These are phyloP conservation scores for Microbotryum intermedium DNA, from an alignment of 1,284 basidiomycete species.

Conservation along the genomic window DNA sequence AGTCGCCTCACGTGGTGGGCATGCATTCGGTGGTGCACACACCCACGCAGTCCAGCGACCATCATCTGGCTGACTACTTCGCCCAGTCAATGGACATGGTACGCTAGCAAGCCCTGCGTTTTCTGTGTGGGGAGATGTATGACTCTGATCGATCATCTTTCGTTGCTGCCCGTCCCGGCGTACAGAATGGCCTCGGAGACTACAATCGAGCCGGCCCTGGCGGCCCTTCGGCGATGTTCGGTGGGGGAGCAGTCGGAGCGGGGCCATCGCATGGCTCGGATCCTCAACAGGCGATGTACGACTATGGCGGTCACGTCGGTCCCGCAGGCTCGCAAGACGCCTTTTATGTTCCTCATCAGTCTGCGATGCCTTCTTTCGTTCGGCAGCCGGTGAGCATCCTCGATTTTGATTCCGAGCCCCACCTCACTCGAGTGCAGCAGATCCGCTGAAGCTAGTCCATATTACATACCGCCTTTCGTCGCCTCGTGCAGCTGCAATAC, in stretches of 20 bases:
- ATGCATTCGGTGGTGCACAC: no score
- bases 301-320: background rate
- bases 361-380: conserved; percentile 7
- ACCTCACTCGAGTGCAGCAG: no score
- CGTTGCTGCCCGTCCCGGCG: no score
- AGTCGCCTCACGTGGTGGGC: background rate
- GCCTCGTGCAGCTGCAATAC: conserved; percentile 67
- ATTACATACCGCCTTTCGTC: background rate
- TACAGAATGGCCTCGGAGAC: no score
- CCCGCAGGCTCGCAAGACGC: background rate
- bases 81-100: conserved; percentile 24
- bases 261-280: no score
- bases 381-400: conserved; percentile 19
- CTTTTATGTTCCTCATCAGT: background rate
- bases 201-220: no score
- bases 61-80: conserved; percentile 22
- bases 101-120: background rate
- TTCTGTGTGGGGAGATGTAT: no score
- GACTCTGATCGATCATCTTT: no score
- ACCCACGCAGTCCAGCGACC: background rate
- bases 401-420: no score
- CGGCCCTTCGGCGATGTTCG: no score
- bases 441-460: no score
- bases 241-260: no score
- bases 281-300: background rate